Conservation (phyloP, 768 basidiomycete genomes). For the Dendrothele bispora region DNA sequence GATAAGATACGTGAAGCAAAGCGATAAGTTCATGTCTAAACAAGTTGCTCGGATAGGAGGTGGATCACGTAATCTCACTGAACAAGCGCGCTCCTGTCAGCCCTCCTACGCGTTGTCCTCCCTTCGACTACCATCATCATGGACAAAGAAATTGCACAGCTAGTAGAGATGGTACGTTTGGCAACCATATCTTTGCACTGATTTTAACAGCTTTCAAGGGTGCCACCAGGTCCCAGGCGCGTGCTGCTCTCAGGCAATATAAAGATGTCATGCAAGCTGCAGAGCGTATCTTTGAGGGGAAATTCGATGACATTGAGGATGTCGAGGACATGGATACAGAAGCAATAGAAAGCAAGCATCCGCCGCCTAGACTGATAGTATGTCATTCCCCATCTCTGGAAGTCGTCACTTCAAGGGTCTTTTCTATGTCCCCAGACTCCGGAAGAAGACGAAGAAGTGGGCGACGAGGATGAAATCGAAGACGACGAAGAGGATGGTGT, state of each 20-base stretch:
- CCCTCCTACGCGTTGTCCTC: too few species aligned
- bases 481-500: conserved; percentile 51
- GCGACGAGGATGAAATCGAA: conserved; percentile 24
- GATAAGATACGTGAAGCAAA: too few species aligned
- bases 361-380: conserved; percentile 14
- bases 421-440: conserved; percentile 36
- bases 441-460: conserved; percentile 10
- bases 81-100: too few species aligned
- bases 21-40: too few species aligned
- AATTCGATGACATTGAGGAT: conserved; percentile 75
- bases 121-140: too few species aligned
- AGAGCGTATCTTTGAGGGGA: conserved; percentile 81
- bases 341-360: conserved; percentile 26
- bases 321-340: conserved; percentile 60
- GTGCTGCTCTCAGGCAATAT: conserved; percentile 75
- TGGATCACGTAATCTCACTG: too few species aligned
- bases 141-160: conserved; percentile 57
- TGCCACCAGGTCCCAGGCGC: conserved; percentile 78
- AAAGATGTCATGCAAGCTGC: conserved; percentile 94
- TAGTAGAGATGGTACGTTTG: conserved; percentile 61
- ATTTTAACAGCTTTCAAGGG: conserved; percentile 52
- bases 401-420: conserved; percentile 8
- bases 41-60: too few species aligned
- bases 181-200: conserved; percentile 1
- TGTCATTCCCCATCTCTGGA: too few species aligned